These are phyloP conservation scores for Dactylellina haptotyla DNA, from an alignment of 2,329 filamentous ascomycete genomes.

Conservation along the genomic window DNA sequence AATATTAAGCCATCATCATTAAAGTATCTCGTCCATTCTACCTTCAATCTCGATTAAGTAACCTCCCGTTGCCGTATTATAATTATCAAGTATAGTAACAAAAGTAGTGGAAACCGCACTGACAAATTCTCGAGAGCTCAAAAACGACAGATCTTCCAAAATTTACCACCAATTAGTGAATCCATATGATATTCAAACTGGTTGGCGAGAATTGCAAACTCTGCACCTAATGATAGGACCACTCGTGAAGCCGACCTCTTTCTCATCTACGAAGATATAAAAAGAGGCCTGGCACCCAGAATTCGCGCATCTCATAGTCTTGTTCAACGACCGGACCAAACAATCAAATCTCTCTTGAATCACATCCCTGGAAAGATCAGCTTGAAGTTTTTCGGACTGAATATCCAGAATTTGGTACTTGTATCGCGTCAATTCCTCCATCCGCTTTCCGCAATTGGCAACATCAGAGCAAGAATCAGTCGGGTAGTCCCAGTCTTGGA, in stretches of 20 bases:
- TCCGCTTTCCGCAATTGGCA: neutral
- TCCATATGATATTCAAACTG: too few species aligned
- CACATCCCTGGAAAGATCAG: conserved; percentile 15
- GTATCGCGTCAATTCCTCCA: conserved; percentile 4
- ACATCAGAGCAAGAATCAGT: neutral
- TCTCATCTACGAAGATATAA: conserved; percentile 19
- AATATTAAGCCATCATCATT: too few species aligned
- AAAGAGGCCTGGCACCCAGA: conserved; percentile 10
- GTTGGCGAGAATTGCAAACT: conserved; percentile 36
- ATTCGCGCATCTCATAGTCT: conserved; percentile 34
- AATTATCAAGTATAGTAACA: too few species aligned
- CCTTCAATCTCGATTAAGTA: too few species aligned
- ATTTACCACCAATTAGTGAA: too few species aligned
- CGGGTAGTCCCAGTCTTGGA: neutral
- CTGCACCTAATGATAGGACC: conserved; percentile 31
- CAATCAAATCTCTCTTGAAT: conserved; percentile 24
- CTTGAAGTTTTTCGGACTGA: conserved; percentile 35
- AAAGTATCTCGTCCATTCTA: too few species aligned
- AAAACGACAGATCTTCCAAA: too few species aligned
- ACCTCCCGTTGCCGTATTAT: too few species aligned
- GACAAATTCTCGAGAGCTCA: too few species aligned
- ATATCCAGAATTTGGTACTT: conserved; percentile 9
- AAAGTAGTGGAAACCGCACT: too few species aligned
- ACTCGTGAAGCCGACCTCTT: conserved; percentile 18
- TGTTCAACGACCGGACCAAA: conserved; percentile 30